Evolutionary conservation across 2,329 filamentous ascomycete genomes (phyloP), one percentile per base, ranked within the genome.

Genomic region (Neofusicoccum laricinum): DNA sequence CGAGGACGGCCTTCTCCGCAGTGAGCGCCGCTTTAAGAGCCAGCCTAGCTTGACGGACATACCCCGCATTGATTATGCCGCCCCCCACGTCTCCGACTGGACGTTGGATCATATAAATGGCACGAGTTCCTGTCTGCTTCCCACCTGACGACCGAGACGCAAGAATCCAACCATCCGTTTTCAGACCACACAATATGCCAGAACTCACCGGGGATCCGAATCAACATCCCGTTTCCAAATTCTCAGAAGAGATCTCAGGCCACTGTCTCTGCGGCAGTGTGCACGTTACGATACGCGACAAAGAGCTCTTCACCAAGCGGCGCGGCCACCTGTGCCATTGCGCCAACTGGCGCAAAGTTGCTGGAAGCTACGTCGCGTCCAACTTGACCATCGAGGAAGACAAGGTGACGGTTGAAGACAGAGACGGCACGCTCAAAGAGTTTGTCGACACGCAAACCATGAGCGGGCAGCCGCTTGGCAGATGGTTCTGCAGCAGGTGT

Each of bases 301-400:
- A 69, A 12, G 79, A 82, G 17, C 78, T 84, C 21, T 84, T 83
- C 69, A 75, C 73, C 11, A 73, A 73, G 38, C 75, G 75, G 6
- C 71, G 80, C 34, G 81, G 82, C 1, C 79, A 82, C 67, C 70
- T 84, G 7, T 84, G 82, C 70, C 80, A 84, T 66, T 84, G 83
- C 71, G 71, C 74, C 38, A 85, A 84, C 66, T 84, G 82, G 71
- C 78, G 81, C 46, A 84, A 84, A 69, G 76, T 79, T 0, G 75
- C 81, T 1, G 81, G 82, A 51, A 78, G 76, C 4, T 78, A 76
- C 61, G 75, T 78, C 2, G 68, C 78, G 0, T 67, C 72, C 19
- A 80, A 81, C 65, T 67, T 81, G 14, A 70, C 75, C 5, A 79
- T 82, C 21, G 76, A 79, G 61, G 73, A 75, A 46, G 75, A 78